Evolutionary conservation across 2,329 filamentous ascomycete species (phyloP).

Genomic region (Grosmannia serpens): DNA sequence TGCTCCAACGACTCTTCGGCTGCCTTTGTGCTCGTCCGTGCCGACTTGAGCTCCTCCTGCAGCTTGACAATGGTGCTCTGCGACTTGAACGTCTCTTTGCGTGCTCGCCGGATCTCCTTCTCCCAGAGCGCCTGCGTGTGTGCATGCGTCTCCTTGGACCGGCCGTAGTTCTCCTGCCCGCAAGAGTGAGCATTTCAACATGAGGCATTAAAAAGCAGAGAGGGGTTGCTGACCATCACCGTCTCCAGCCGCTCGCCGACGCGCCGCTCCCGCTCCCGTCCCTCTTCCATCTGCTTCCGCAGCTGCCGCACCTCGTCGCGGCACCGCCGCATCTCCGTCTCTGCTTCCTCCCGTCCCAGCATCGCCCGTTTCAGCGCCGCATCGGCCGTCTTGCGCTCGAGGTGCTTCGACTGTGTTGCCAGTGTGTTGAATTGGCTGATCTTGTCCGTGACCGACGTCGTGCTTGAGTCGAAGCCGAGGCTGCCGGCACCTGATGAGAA

Average conservation of each 20-base stretch:
- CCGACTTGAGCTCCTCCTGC: slow-evolving; percentile 61
- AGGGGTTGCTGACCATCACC: slow-evolving; percentile 44
- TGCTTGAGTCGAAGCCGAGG: not conserved
- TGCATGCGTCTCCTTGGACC: slow-evolving; percentile 56
- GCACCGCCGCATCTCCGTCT: slow-evolving; percentile 52
- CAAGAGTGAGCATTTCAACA: not conserved
- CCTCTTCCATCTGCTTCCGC: slow-evolving; percentile 50
- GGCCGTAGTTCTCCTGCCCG: slow-evolving; percentile 54
- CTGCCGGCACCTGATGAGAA: not conserved
- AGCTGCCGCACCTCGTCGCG: slow-evolving; percentile 48
- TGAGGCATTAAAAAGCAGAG: not conserved
- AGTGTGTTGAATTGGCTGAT: slow-evolving; percentile 65
- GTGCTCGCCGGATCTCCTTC: slow-evolving; percentile 57
- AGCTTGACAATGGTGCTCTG: slow-evolving; percentile 57
- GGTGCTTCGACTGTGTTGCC: slow-evolving; percentile 45
- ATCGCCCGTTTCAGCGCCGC: slow-evolving; percentile 55
- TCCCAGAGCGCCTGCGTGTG: slow-evolving; percentile 60
- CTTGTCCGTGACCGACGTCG: slow-evolving; percentile 47
- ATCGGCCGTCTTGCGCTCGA: slow-evolving; percentile 54
- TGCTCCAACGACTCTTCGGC: slow-evolving; percentile 48
- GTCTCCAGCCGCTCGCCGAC: slow-evolving; percentile 56
- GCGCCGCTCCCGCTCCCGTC: slow-evolving; percentile 52
- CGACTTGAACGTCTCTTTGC: slow-evolving; percentile 67
- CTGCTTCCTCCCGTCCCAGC: slow-evolving; percentile 59
- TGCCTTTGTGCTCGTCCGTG: slow-evolving; percentile 40